Base-by-base conservation (phyloP, 2,329 filamentous ascomycete species). In the Botrytis hyacinthi region DNA sequence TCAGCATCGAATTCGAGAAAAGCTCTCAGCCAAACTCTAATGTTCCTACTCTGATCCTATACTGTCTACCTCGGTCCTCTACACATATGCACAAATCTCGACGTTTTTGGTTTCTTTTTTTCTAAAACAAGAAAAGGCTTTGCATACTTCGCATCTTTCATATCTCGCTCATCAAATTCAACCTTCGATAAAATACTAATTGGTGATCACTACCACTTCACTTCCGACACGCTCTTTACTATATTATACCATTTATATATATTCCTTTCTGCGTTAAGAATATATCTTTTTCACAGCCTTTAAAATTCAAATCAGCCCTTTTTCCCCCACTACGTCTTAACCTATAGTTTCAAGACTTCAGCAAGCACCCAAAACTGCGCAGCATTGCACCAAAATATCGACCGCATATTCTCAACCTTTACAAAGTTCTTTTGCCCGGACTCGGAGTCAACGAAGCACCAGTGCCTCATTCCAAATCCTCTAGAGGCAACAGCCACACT, bases 391-490 rank as follows among this genome's bases (percentile, higher is more conserved):
- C 69, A 63, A 46, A 51, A 62, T 63, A 71, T 26, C 42, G 46
- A 71, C 59, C n/a, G 32, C 70, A 66, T 66, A 57, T 71, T 66
- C 32, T 42, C 70, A 61, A 71, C 40, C 57, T 42, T 37, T 35
- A 29, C 65, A 40, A 40, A 29, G 26, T 4, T 54, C 20, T 32
- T n/a, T 57, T 62, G 59, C 59, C 44, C 35, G 35, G 70, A 57
- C 44, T 71, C 70, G 66, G 66, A 68, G 66, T 57, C 32, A 66
- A 48, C 35, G 61, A 71, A 65, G 60, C 44, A 29, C 20, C 60
- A 42, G 54, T 71, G 70, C 59, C 70, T 66, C 60, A 70, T 71
- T 66, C 59, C 60, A 26, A 57, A 71, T 71, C 70, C 60, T 66
- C 32, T 57, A 4, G 57, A 71, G 70, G 26, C 59, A 66, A 51